Conservation (phyloP, 176 grass and related monocot genomes). For the Oryza longistaminata region DNA sequence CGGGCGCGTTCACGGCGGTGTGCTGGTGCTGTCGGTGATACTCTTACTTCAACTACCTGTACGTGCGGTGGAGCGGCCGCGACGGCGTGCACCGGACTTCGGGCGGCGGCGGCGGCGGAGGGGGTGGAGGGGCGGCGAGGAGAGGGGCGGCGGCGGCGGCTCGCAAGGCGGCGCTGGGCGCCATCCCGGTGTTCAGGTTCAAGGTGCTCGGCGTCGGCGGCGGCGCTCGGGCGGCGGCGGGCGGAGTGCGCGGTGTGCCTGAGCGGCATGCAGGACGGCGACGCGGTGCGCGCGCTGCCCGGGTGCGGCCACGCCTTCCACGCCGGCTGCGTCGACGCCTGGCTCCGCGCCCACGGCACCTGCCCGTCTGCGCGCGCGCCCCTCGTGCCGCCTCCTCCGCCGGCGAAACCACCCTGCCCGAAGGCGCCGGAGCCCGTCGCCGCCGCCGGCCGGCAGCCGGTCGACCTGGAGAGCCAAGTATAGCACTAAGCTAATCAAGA, state of each 20-base stretch:
- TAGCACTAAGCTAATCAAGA: neutral
- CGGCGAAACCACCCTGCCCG: slow-evolving; percentile 6
- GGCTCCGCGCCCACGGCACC: slow-evolving; percentile 48
- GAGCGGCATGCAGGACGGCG: slow-evolving; percentile 57
- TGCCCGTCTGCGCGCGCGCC: slow-evolving; percentile 56
- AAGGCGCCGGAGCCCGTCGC: slow-evolving; percentile 4
- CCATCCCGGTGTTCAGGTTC: slow-evolving; percentile 49
- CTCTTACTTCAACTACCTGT: slow-evolving; percentile 65
- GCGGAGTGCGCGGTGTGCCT: slow-evolving; percentile 60
- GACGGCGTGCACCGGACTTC: slow-evolving; percentile 49
- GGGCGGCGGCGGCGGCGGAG: neutral
- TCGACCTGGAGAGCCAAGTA: slow-evolving; percentile 44
- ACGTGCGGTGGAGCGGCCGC: slow-evolving; percentile 51
- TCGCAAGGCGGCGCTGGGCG: slow-evolving; percentile 48
- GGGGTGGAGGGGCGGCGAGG: neutral
- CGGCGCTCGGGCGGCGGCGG: neutral
- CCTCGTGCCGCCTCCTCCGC: slow-evolving; percentile 20
- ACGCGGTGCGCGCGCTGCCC: slow-evolving; percentile 54
- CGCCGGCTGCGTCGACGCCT: slow-evolving; percentile 51
- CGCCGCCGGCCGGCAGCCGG: slow-evolving; percentile 13
- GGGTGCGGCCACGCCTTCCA: slow-evolving; percentile 61
- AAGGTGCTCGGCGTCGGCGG: neutral
- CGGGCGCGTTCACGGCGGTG: slow-evolving; percentile 60
- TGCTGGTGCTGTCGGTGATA: slow-evolving; percentile 52
- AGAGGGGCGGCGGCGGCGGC: slow-evolving; percentile 22